Conservation (phyloP, 2,329 filamentous ascomycete genomes). For the Cladosporium sp. region DNA sequence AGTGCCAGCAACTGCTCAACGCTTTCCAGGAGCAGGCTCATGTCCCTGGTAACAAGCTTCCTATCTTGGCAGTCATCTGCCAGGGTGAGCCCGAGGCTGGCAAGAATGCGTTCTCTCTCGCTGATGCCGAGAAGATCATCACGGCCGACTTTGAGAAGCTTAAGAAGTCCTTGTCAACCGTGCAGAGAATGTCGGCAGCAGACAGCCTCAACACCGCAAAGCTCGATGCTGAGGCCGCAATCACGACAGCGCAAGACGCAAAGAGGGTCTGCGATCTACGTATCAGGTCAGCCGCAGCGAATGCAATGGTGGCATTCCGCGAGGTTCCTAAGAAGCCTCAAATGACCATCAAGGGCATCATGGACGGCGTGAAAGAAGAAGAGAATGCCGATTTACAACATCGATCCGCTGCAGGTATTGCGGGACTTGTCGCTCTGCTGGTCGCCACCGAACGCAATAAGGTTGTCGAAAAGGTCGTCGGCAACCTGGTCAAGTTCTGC, state of each 20-base stretch:
- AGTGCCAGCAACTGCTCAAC: conserved; percentile 85
- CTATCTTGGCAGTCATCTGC: conserved; percentile 80
- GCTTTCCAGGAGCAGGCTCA: conserved; percentile 90
- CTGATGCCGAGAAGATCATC: conserved; percentile 83
- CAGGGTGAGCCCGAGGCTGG: conserved; percentile 91
- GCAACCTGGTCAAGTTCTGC: conserved; percentile 94
- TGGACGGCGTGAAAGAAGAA: conserved; percentile 96
- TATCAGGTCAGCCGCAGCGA: conserved; percentile 80
- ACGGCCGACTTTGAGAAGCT: conserved; percentile 80
- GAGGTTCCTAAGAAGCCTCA: conserved; percentile 90
- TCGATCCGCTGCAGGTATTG: conserved; percentile 80
- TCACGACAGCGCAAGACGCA: conserved; percentile 72
- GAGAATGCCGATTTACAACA: conserved; percentile 85
- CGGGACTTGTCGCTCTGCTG: conserved; percentile 79
- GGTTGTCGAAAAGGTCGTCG: conserved; percentile 91
- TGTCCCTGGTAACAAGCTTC: conserved; percentile 69
- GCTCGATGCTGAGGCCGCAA: conserved; percentile 63
- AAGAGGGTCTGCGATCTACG: conserved; percentile 82
- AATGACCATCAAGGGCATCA: conserved; percentile 88
- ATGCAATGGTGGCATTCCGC: conserved; percentile 81
- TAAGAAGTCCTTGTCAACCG: conserved; percentile 82
- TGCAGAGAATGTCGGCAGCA: conserved; percentile 78
- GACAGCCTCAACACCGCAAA: conserved; percentile 76
- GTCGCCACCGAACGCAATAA: conserved; percentile 73
- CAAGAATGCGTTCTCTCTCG: conserved; percentile 84